Evolutionary conservation across 2,329 filamentous ascomycete species (phyloP).

Genomic region (Cercospora janseana): DNA sequence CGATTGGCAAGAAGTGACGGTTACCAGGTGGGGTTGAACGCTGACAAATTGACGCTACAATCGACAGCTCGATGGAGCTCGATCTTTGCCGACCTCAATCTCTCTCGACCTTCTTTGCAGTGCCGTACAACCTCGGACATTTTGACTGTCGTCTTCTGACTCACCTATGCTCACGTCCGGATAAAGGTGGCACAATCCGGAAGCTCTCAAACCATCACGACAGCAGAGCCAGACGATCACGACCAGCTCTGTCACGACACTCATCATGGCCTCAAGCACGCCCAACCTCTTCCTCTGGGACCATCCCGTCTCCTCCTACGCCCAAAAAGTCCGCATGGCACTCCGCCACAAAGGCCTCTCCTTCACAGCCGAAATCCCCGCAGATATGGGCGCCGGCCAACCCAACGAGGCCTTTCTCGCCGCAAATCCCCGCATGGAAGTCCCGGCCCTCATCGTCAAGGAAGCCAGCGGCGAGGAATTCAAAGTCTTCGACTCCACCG

Average conservation of each 20-base stretch:
- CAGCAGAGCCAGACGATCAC: not conserved
- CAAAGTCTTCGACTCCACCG: slow-evolving; percentile 37
- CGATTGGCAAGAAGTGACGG: not conserved
- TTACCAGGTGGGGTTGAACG: not conserved
- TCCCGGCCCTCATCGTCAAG: slow-evolving; percentile 34
- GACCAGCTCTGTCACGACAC: not conserved
- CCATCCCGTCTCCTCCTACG: slow-evolving; percentile 38
- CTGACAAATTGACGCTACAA: not conserved
- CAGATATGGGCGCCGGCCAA: slow-evolving; percentile 38
- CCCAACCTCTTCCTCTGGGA: slow-evolving; percentile 32
- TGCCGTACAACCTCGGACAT: not conserved
- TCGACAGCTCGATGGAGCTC: not conserved
- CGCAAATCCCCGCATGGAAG: slow-evolving; percentile 39
- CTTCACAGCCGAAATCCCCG: slow-evolving; percentile 37
- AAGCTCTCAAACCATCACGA: not conserved
- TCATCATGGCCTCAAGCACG: not conserved
- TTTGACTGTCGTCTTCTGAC: not conserved
- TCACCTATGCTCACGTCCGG: not conserved
- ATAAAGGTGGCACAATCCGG: not conserved
- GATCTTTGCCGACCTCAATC: not conserved
- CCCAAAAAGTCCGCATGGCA: slow-evolving; percentile 42
- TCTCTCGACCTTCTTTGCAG: not conserved
- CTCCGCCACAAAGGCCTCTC: slow-evolving; percentile 39
- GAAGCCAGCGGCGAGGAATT: slow-evolving; percentile 26
- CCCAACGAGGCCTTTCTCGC: slow-evolving; percentile 28